These are phyloP conservation scores for Pilaira anomala DNA, from an alignment of 192 early-diverging fungal genomes.

Conservation along the genomic window DNA sequence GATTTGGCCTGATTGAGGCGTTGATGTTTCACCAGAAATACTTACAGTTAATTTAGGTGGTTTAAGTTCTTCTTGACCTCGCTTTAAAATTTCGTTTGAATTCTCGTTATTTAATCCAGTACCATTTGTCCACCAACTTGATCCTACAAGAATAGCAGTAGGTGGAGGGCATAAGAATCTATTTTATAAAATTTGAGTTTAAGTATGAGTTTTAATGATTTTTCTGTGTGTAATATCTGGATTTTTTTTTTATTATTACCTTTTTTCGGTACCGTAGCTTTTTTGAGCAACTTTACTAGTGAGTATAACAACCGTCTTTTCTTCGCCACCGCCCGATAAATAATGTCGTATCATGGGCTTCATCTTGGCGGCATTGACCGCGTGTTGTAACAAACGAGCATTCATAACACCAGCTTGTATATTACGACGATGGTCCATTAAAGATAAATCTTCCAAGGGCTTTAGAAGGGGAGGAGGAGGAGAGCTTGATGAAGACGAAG, in stretches of 20 bases:
- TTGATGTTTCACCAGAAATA: constrained; percentile 54
- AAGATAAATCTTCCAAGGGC: neutral
- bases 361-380: constrained; percentile 12
- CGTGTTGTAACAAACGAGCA: constrained; percentile 11
- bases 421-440: constrained; percentile 2
- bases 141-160: constrained; percentile 73
- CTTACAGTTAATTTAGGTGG: constrained; percentile 56
- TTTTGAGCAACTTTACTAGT: constrained; percentile 91
- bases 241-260: constrained; percentile 38
- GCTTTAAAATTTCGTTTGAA: neutral
- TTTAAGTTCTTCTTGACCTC: neutral
- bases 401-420: constrained; percentile 12
- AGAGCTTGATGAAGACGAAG: constrained; percentile 13
- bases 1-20: constrained; percentile 45
- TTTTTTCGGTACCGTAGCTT: constrained; percentile 89
- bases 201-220: neutral
- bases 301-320: constrained; percentile 72
- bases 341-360: constrained; percentile 49
- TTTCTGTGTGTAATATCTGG: neutral
- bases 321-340: constrained; percentile 42
- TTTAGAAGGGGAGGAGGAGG: constrained; percentile 3
- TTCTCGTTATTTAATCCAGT: neutral
- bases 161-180: constrained; percentile 83
- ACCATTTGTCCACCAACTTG: constrained; percentile 62
- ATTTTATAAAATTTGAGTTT: neutral